Percentiles rank a stretch among this genome's conserved stretches.
Evolutionary conservation across 768 basidiomycete species (phyloP).

Genomic region (Psilocybe subaeruginosa): DNA sequence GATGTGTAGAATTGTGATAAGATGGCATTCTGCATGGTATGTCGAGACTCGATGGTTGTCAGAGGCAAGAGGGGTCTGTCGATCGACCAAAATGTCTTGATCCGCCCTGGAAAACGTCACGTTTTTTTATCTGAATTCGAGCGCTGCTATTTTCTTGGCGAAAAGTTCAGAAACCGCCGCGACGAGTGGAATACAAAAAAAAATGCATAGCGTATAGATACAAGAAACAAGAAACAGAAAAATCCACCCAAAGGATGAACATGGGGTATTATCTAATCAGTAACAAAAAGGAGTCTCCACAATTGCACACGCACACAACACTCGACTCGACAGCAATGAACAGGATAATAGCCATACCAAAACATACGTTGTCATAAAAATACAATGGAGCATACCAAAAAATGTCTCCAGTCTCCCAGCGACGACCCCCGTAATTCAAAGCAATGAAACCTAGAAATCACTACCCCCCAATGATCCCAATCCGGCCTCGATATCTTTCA

Average conservation of each 20-base stretch:
- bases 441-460: not conserved
- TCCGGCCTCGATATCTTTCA: not conserved
- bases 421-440: not conserved
- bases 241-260: not conserved
- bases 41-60: not conserved
- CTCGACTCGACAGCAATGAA: not conserved
- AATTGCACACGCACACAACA: not conserved
- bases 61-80: not conserved
- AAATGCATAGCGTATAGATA: not conserved
- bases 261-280: not conserved
- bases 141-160: not conserved
- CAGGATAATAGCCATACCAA: not conserved
- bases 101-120: not conserved
- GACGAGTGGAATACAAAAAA: not conserved
- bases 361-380: constrained; percentile 1
- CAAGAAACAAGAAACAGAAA: not conserved
- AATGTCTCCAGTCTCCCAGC: not conserved
- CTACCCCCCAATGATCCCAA: not conserved
- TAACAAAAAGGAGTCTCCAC: not conserved
- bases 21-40: not conserved
- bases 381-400: constrained; percentile 6
- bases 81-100: not conserved
- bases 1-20: not conserved
- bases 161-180: too few relatives aligned
- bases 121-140: not conserved